A percentile compares a stretch with the other conserved stretches of the same genome.
Conservation (phyloP, 345 rosid species). For the Eutrema heterophyllum region DNA sequence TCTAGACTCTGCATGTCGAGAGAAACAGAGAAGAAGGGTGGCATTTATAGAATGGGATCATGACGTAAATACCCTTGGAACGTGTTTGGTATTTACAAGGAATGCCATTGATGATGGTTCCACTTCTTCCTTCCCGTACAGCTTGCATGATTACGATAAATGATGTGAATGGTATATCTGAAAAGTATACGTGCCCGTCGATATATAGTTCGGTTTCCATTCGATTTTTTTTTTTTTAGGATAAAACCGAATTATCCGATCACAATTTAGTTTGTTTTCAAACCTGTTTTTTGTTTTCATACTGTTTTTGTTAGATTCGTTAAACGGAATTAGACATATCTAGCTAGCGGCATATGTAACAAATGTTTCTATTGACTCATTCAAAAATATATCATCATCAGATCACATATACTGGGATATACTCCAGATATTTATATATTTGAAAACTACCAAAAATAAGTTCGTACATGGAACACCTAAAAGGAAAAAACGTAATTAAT, state of each 20-base stretch:
- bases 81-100: slow-evolving; percentile 5
- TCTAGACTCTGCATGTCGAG: slow-evolving; percentile 32
- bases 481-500: not conserved
- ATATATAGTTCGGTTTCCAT: not conserved
- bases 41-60: slow-evolving; percentile 13
- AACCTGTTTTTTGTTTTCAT: not conserved
- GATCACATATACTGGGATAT: too few relatives aligned
- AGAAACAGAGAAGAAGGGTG: not conserved
- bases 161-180: slow-evolving; percentile 9
- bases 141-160: slow-evolving; percentile 15
- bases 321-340: not conserved
- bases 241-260: not conserved
- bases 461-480: not conserved
- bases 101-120: slow-evolving; percentile 19
- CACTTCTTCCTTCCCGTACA: slow-evolving; percentile 10
- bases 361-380: not conserved
- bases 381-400: not conserved
- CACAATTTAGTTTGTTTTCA: not conserved
- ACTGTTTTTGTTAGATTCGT: not conserved
- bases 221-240: not conserved
- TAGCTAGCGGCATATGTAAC: not conserved
- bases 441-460: not conserved
- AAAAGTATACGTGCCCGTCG: slow-evolving; percentile 18
- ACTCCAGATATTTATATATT: not conserved
- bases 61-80: slow-evolving; percentile 21